phyloP scores from a whole-genome alignment of 2,329 filamentous ascomycete species.

The Cryphonectria naterciae region DNA sequence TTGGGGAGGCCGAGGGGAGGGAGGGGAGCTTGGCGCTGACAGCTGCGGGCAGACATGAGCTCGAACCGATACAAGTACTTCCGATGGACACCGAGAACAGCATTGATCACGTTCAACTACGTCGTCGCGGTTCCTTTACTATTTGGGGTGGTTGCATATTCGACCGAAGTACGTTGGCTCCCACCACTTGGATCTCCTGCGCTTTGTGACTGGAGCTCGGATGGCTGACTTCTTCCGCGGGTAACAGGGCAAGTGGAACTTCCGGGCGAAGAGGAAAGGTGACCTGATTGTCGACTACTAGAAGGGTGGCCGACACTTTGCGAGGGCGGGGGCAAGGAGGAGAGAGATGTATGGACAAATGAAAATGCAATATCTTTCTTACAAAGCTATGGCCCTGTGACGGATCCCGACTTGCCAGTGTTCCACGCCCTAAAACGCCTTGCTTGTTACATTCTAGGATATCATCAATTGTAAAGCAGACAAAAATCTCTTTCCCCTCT shows the following conservation, averaged over 20 bases:
- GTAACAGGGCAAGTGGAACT: slow-evolving; percentile 77
- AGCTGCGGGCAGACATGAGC: slow-evolving; percentile 69
- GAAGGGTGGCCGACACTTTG: slow-evolving; percentile 25
- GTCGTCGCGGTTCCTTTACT: slow-evolving; percentile 72
- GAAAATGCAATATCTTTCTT: not conserved
- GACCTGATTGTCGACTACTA: slow-evolving; percentile 84
- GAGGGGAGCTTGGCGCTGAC: not conserved
- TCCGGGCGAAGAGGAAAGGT: slow-evolving; percentile 86
- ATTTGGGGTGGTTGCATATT: slow-evolving; percentile 73
- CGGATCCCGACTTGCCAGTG: not conserved
- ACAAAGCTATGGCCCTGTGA: not conserved
- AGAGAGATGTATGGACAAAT: not conserved
- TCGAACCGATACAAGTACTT: slow-evolving; percentile 92
- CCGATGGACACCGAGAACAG: slow-evolving; percentile 86
- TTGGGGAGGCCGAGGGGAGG: no score
- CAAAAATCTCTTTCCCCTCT: not conserved
- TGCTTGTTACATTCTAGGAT: slow-evolving; percentile 10
- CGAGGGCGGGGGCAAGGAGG: not conserved
- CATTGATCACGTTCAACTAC: slow-evolving; percentile 78
- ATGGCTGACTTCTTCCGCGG: slow-evolving; percentile 12
- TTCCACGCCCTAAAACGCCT: slow-evolving; percentile 4
- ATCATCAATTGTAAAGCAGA: slow-evolving; percentile 18
- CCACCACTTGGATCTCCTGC: slow-evolving; percentile 28
- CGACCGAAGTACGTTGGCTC: slow-evolving; percentile 75
- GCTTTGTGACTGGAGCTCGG: not conserved